Base-by-base conservation (phyloP, 345 rosid genomes). In the Raphanus sativus region DNA sequence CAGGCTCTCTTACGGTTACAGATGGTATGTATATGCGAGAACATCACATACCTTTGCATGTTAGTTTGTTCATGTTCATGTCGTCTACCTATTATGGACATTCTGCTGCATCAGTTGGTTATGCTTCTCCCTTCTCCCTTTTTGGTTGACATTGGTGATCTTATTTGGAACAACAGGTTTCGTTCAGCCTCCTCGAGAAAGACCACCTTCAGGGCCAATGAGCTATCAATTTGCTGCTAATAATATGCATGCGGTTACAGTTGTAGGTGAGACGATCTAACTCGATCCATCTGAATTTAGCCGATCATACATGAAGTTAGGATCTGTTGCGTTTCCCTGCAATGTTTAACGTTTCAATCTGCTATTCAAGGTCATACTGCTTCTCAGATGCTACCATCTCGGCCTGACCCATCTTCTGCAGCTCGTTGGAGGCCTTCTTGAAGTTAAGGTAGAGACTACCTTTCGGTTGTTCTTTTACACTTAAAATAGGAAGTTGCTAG, bases 361-460 rank as follows among this genome's bases (percentile, higher is more conserved):
- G 26, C 74, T 50, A 65, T 81, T 65, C 83, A 58, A 92, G 97
- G 90, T 86, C 94, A 85, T 76, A 84, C 73, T 80, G 87, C 83
- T 83, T 75, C 90, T 21, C 94, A 81, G 33, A 81, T 89, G 77
- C 65, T 86, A 71, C 93, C 90, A 7, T 78, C 87, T 68, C 85
- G 88, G 76, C 92, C 96, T 70, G 93, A 90, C 77, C 77, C 84
- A 74, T 78, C 97, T 70, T 69, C 87, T 13, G 75, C 75, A 45
- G 84, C 86, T 82, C 79, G 85, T 78, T 90, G 92, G 96, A 86
- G 96, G 73, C 92, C 93, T 62, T 78, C 89, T 59, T 88, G 87
- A 75, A 78, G 77, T 59, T 42, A 70, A 62, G 77, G 69, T 77
- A 71, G 75, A 76, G 77, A 76, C 52, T 65, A 34, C 70, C 42